These are phyloP conservation scores for Hypoxylon fuscum DNA, from an alignment of 495 filamentous ascomycete species.

Conservation along the genomic window DNA sequence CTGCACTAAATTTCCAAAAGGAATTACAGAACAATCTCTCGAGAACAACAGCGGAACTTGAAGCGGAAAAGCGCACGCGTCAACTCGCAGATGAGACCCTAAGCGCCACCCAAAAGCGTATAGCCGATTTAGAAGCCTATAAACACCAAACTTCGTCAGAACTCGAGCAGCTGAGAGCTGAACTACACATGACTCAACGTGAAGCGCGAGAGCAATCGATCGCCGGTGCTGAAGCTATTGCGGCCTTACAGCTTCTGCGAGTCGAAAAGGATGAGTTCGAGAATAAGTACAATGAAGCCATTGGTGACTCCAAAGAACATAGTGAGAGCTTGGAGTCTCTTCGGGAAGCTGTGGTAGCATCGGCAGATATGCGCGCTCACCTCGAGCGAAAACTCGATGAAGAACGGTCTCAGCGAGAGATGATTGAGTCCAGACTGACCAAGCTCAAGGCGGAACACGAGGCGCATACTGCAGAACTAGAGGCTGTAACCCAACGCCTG, in stretches of 20 bases:
- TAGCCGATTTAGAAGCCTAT: slow-evolving; percentile 81
- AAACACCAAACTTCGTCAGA: slow-evolving; percentile 84
- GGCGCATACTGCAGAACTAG: slow-evolving; percentile 81
- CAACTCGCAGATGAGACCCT: slow-evolving; percentile 89
- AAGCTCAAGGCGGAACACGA: slow-evolving; percentile 88
- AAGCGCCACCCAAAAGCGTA: slow-evolving; percentile 80
- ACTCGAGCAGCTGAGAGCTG: slow-evolving; percentile 82
- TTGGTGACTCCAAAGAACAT: slow-evolving; percentile 73
- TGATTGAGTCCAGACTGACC: slow-evolving; percentile 78
- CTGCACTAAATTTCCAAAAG: slow-evolving; percentile 77
- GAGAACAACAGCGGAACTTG: slow-evolving; percentile 70
- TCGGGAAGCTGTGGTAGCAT: slow-evolving; percentile 80
- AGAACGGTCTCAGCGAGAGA: slow-evolving; percentile 78
- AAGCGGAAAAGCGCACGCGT: slow-evolving; percentile 80
- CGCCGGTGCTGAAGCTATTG: slow-evolving; percentile 75
- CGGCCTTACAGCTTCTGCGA: slow-evolving; percentile 73
- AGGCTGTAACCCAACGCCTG: slow-evolving; percentile 74
- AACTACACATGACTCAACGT: slow-evolving; percentile 80
- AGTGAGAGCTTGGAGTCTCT: slow-evolving; percentile 76
- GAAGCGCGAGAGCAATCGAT: slow-evolving; percentile 81
- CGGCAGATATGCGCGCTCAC: slow-evolving; percentile 73
- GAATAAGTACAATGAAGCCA: slow-evolving; percentile 71
- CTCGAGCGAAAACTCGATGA: slow-evolving; percentile 87
- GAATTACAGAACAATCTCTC: slow-evolving; percentile 78
- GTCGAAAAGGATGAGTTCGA: slow-evolving; percentile 86